phyloP scores from a whole-genome alignment of 495 filamentous ascomycete genomes.

The Platismatia glauca region DNA sequence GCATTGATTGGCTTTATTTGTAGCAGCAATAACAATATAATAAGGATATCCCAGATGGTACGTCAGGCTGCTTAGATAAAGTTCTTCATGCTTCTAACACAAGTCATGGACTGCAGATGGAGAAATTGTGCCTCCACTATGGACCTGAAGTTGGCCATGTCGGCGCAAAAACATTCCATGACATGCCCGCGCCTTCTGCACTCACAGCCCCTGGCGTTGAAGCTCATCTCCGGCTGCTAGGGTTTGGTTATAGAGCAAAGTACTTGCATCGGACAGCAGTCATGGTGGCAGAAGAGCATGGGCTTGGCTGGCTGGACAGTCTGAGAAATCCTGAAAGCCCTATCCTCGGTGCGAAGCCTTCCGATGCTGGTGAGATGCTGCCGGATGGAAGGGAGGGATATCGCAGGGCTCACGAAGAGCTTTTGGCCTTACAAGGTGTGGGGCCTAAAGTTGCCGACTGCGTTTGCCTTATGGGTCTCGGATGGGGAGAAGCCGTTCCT shows the following conservation, averaged over 20 bases:
- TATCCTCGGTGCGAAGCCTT: conserved; percentile 39
- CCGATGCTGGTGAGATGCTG: conserved; percentile 41
- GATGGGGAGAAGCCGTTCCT: conserved; percentile 92
- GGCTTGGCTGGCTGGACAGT: conserved; percentile 64
- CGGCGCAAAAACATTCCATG: conserved; percentile 64
- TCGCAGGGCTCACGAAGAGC: conserved; percentile 67
- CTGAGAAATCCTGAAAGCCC: conserved; percentile 71
- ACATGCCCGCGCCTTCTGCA: conserved; percentile 70
- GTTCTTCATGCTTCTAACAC: not conserved
- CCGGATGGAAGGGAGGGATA: conserved; percentile 61
- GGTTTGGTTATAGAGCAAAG: conserved; percentile 91
- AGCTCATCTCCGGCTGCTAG: conserved; percentile 64
- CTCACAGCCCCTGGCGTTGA: conserved; percentile 65
- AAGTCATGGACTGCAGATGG: conserved; percentile 36
- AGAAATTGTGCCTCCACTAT: conserved; percentile 82
- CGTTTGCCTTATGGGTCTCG: conserved; percentile 91
- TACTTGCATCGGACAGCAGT: conserved; percentile 80
- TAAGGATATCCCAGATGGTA: conserved; percentile 88
- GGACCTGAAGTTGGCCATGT: conserved; percentile 66
- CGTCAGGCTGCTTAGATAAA: not conserved
- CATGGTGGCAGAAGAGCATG: conserved; percentile 56
- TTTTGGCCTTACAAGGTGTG: conserved; percentile 73
- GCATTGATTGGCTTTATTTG: conserved; percentile 91
- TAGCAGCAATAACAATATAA: conserved; percentile 98
- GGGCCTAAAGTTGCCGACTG: conserved; percentile 97